Evolutionary conservation across 139 green algal genomes (phyloP).

Genomic region (Astrephomene gubernaculifera): DNA sequence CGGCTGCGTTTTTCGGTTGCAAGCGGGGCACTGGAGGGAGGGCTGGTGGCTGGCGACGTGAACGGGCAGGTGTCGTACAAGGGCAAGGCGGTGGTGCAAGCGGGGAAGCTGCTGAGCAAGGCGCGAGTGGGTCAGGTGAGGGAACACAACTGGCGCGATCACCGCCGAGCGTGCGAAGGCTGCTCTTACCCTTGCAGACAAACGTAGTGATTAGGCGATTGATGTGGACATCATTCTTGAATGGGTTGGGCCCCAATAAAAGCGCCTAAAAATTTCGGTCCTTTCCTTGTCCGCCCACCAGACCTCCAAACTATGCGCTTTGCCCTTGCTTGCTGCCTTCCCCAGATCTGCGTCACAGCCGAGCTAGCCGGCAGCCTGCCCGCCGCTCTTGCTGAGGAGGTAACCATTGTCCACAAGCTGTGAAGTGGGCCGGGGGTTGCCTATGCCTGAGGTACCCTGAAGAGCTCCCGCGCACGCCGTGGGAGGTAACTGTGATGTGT

Average conservation of each 20-base stretch:
- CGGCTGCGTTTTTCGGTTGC: constrained; percentile 6
- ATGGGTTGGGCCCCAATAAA: no score
- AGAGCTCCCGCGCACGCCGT: no score
- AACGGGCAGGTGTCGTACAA: constrained; percentile 33
- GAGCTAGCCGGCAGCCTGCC: neutral
- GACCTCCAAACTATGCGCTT: neutral
- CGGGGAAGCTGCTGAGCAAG: neutral
- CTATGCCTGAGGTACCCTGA: no score
- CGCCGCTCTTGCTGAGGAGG: neutral
- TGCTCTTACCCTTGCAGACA: no score
- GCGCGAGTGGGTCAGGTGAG: constrained; percentile 18
- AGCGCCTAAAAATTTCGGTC: neutral
- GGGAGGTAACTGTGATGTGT: no score
- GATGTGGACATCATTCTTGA: no score
- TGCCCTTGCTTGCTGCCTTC: neutral
- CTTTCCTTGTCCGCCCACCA: neutral
- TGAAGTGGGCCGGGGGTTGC: no score
- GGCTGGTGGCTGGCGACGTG: constrained; percentile 13
- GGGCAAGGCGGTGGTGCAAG: constrained; percentile 15
- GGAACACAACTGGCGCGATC: no score
- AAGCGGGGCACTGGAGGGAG: constrained; percentile 1
- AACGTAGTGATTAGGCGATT: no score
- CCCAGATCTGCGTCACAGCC: constrained; percentile 1
- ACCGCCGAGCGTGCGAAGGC: no score
- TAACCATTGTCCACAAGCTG: neutral